Evolutionary conservation across 148 eudicot genomes (phyloP).

Genomic region (Pharnaceum exiguum): DNA sequence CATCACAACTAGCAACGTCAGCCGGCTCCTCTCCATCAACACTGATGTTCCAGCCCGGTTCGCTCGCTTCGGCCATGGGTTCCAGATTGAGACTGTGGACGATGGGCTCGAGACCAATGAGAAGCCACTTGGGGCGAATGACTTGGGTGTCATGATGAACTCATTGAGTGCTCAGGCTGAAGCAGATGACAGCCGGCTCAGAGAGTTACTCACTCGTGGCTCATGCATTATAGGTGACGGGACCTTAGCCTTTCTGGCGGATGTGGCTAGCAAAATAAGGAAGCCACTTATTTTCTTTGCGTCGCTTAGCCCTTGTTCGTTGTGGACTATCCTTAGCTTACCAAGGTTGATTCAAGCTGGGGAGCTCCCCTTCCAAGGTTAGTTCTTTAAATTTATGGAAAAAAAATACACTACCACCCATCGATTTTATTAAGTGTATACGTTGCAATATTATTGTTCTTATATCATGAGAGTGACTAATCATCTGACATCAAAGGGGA

Average conservation of each 20-base stretch:
- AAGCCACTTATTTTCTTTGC: conserved; percentile 29
- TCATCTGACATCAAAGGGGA: no score
- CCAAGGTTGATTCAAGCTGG: conserved; percentile 29
- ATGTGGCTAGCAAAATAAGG: conserved; percentile 27
- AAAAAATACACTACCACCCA: no score
- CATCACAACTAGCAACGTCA: conserved; percentile 24
- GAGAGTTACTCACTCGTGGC: conserved; percentile 13
- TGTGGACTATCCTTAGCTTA: conserved; percentile 34
- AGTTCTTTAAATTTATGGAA: not conserved
- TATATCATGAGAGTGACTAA: no score
- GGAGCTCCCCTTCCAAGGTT: conserved; percentile 33
- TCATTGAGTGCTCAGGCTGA: conserved; percentile 12
- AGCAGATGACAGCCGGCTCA: not conserved
- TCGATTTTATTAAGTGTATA: no score
- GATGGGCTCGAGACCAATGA: conserved; percentile 32
- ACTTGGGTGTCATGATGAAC: conserved; percentile 11
- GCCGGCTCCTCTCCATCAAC: conserved; percentile 15
- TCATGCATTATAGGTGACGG: conserved; percentile 34
- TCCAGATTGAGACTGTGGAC: conserved; percentile 20
- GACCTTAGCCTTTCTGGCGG: conserved; percentile 22
- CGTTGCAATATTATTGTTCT: no score
- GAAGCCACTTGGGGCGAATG: conserved; percentile 13
- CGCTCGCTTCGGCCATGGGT: not conserved
- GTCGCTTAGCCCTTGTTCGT: conserved; percentile 30
- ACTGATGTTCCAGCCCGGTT: conserved; percentile 15